Conservation (phyloP, 129 eudicot species). For the Arctium lappa region DNA sequence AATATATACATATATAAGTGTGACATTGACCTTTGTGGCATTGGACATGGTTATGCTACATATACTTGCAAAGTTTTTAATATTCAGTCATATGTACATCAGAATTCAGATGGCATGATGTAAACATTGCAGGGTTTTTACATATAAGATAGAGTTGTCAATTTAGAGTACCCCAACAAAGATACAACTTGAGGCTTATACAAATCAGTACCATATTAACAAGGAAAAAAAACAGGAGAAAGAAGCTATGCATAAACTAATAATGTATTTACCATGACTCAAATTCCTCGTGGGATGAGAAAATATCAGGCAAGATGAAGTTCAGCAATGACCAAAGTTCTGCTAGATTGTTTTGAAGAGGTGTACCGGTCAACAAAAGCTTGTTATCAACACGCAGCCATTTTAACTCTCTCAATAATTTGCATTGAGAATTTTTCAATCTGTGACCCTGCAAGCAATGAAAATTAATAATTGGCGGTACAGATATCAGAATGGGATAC, state of each 20-base stretch:
- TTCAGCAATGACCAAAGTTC: slow-evolving; percentile 98
- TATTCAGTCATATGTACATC: too few relatives aligned
- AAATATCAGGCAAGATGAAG: slow-evolving; percentile 94
- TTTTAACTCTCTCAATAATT: slow-evolving; percentile 69
- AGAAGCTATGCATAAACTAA: neutral
- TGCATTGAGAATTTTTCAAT: slow-evolving; percentile 84
- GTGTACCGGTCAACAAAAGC: slow-evolving; percentile 97
- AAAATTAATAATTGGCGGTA: neutral
- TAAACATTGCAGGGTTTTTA: neutral
- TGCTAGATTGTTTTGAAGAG: slow-evolving; percentile 93
- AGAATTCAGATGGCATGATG: too few relatives aligned
- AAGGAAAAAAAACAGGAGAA: neutral
- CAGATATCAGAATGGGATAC: neutral
- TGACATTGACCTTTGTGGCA: too few relatives aligned
- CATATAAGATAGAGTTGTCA: neutral
- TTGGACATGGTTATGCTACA: too few relatives aligned
- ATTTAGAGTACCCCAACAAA: neutral
- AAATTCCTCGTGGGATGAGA: slow-evolving; percentile 89
- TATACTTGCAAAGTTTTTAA: too few relatives aligned
- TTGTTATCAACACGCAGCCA: slow-evolving; percentile 70
- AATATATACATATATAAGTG: too few relatives aligned
- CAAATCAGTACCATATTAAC: neutral
- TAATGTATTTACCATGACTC: slow-evolving; percentile 71
- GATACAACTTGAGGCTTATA: neutral
- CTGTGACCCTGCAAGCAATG: slow-evolving; percentile 73